Evolutionary conservation across 2,329 filamentous ascomycete species (phyloP).

Genomic region (Metarhizium album): DNA sequence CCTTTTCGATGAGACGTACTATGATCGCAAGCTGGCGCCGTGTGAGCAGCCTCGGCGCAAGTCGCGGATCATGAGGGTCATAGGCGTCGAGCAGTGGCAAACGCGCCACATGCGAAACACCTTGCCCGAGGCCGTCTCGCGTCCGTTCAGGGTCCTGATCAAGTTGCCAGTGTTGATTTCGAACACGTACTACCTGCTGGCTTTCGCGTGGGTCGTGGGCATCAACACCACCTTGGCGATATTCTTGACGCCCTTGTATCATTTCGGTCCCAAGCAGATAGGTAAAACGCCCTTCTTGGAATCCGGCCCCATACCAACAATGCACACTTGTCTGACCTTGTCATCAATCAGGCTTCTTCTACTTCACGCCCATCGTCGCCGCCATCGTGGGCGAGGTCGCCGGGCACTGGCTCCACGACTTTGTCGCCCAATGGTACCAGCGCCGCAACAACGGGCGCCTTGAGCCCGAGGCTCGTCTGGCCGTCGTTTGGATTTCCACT

Average conservation of each 20-base stretch:
- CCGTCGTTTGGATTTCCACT: slow-evolving; percentile 34
- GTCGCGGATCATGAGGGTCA: slow-evolving; percentile 14
- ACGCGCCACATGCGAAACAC: slow-evolving; percentile 18
- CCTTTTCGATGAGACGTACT: slow-evolving; percentile 39
- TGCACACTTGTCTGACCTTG: neutral
- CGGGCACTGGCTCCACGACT: slow-evolving; percentile 47
- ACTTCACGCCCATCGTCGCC: slow-evolving; percentile 46
- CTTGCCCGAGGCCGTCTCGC: slow-evolving; percentile 27
- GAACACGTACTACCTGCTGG: slow-evolving; percentile 15
- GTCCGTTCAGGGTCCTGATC: slow-evolving; percentile 26
- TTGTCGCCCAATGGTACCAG: slow-evolving; percentile 33
- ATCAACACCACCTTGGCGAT: slow-evolving; percentile 46
- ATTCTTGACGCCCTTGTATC: slow-evolving; percentile 38
- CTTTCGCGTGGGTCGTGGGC: slow-evolving; percentile 40
- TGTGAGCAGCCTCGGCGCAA: slow-evolving; percentile 14
- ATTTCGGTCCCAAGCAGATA: slow-evolving; percentile 37
- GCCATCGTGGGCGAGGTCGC: slow-evolving; percentile 40
- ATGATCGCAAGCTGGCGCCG: slow-evolving; percentile 30
- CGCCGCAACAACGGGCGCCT: slow-evolving; percentile 37
- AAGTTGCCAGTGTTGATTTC: slow-evolving; percentile 27
- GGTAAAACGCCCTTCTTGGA: slow-evolving; percentile 15
- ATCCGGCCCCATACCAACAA: neutral
- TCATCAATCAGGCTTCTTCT: slow-evolving; percentile 33
- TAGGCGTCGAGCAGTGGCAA: slow-evolving; percentile 9
- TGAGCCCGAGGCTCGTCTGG: slow-evolving; percentile 44